A percentile compares a stretch with the other conserved stretches of the same genome.
phyloP scores from a whole-genome alignment of 2,329 filamentous ascomycete species.

The Penicillium sclerotigenum region DNA sequence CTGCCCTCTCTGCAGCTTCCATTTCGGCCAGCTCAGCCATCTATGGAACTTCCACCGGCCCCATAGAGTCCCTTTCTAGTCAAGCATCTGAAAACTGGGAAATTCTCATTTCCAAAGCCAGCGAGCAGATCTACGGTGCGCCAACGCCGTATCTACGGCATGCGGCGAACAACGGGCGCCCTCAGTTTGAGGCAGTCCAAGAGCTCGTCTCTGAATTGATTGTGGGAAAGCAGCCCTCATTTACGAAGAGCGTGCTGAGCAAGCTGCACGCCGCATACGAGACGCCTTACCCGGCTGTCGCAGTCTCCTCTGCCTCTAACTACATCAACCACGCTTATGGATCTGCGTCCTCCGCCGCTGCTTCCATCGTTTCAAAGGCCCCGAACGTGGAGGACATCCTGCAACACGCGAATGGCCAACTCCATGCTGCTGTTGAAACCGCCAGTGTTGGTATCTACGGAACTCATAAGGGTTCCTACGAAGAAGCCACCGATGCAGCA shows the following conservation, averaged over 20 bases:
- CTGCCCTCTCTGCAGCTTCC: constrained; percentile 45
- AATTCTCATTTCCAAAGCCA: constrained; percentile 61
- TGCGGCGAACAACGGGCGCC: constrained; percentile 58
- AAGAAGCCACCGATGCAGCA: constrained; percentile 54
- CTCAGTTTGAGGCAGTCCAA: constrained; percentile 68
- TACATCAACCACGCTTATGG: constrained; percentile 50
- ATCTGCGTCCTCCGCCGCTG: constrained; percentile 39
- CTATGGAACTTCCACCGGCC: constrained; percentile 46
- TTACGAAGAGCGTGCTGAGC: constrained; percentile 74
- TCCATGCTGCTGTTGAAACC: constrained; percentile 58
- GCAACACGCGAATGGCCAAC: constrained; percentile 54
- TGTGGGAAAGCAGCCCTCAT: constrained; percentile 72
- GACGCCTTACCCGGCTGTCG: constrained; percentile 50
- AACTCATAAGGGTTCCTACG: constrained; percentile 51
- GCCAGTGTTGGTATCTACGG: constrained; percentile 59
- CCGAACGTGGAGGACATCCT: constrained; percentile 58
- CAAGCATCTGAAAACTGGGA: constrained; percentile 64
- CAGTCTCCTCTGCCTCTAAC: constrained; percentile 51
- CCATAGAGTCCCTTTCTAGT: constrained; percentile 49
- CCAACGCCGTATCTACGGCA: constrained; percentile 62
- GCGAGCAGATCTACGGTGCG: constrained; percentile 66
- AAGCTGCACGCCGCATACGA: constrained; percentile 70
- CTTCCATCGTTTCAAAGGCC: constrained; percentile 50
- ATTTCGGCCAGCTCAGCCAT: constrained; percentile 44
- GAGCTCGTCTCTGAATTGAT: constrained; percentile 74